Evolutionary conservation across 306 rosid genomes (phyloP).

Genomic region (Sesbania bispinosa): DNA sequence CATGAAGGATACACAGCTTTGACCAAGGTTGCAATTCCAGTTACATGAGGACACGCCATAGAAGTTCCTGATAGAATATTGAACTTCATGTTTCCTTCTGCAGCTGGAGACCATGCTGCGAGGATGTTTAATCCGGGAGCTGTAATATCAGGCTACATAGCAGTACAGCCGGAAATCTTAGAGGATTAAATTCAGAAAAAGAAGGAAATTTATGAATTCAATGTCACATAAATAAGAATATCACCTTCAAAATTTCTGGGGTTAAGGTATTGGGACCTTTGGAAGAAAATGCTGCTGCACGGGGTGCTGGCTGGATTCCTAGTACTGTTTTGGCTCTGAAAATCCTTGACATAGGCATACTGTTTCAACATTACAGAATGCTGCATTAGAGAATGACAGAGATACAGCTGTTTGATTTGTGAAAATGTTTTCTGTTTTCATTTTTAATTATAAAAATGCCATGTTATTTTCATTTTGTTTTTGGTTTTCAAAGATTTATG

Average conservation of each 20-base stretch:
- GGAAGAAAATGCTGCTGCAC: constrained; percentile 72
- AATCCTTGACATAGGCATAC: constrained; percentile 51
- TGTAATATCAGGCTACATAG: constrained; percentile 66
- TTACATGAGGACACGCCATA: constrained; percentile 84
- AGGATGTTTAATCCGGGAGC: constrained; percentile 86
- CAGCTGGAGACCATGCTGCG: constrained; percentile 83
- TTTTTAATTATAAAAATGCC: no score
- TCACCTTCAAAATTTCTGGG: constrained; percentile 79
- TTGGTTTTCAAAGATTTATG: no score
- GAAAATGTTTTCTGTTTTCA: no score
- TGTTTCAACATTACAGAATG: constrained; percentile 28
- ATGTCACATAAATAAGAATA: constrained; percentile 1
- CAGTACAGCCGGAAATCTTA: constrained; percentile 22
- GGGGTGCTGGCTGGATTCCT: constrained; percentile 77
- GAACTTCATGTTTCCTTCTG: constrained; percentile 42
- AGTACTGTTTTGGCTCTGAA: constrained; percentile 53
- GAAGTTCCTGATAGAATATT: constrained; percentile 77
- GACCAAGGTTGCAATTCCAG: constrained; percentile 76
- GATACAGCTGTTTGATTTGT: no score
- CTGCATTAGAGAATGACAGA: constrained; percentile 24
- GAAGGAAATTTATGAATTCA: not conserved
- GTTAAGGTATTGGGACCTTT: constrained; percentile 77
- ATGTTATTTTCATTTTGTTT: no score
- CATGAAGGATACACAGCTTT: constrained; percentile 75
- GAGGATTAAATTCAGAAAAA: not conserved